These are phyloP conservation scores for Rubus idaeus DNA, from an alignment of 306 rosid genomes.

Conservation along the genomic window DNA sequence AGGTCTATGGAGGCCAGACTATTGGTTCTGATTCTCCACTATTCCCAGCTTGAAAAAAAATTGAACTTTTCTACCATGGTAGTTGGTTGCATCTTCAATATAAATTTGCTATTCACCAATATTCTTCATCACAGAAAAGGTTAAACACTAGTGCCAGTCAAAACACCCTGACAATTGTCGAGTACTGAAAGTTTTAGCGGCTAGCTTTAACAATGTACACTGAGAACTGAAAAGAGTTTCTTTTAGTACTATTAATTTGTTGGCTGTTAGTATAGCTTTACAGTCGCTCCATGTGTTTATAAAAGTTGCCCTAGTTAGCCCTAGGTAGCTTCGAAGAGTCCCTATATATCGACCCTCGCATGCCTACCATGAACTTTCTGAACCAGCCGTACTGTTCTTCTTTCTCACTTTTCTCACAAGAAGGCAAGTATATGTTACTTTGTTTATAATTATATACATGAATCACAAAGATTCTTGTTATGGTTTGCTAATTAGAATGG, in stretches of 20 bases:
- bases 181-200: background rate
- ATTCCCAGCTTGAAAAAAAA: background rate
- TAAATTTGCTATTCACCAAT: background rate
- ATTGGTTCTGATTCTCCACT: conserved; percentile 11
- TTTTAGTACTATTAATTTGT: background rate
- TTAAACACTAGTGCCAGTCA: background rate
- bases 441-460: background rate
- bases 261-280: conserved; percentile 19
- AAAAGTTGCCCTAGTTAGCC: conserved; percentile 7
- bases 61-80: background rate
- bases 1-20: background rate
- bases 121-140: conserved; percentile 1
- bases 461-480: background rate
- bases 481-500: background rate
- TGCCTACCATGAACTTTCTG: background rate
- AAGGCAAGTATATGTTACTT: background rate
- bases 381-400: background rate
- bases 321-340: background rate
- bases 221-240: background rate
- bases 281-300: conserved; percentile 24
- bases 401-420: conserved; percentile 6
- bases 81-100: conserved; percentile 1
- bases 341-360: conserved; percentile 1
- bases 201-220: background rate
- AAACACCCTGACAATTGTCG: background rate